phyloP scores from a whole-genome alignment of 169 alveolate species.

The Amoebophrya sp. region DNA sequence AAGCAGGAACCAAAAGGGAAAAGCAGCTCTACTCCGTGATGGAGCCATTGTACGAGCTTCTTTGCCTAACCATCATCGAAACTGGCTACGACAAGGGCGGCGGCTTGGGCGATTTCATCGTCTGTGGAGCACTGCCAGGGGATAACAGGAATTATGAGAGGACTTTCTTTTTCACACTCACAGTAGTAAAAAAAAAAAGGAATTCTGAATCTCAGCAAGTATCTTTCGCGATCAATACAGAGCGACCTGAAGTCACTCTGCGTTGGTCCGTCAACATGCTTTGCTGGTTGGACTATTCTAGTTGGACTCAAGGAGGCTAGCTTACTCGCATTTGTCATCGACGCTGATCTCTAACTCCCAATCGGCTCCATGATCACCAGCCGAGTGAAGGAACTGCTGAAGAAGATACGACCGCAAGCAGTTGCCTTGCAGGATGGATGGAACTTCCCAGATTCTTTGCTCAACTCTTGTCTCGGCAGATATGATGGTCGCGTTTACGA shows the following conservation, averaged over 20 bases:
- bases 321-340: too few species aligned
- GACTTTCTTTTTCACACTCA: too few species aligned
- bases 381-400: background rate
- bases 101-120: conserved; percentile 12
- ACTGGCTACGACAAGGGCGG: conserved; percentile 20
- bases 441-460: background rate
- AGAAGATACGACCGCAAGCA: background rate
- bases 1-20: too few species aligned
- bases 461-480: background rate
- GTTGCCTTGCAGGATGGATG: background rate
- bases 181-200: too few species aligned
- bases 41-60: background rate
- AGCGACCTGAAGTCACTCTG: too few species aligned
- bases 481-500: conserved; percentile 11
- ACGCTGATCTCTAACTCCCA: too few species aligned
- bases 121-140: conserved; percentile 12
- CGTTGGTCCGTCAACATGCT: too few species aligned
- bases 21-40: background rate
- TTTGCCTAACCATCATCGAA: background rate
- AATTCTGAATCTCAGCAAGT: too few species aligned
- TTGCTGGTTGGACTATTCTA: too few species aligned
- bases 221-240: too few species aligned
- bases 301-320: too few species aligned
- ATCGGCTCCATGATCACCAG: too few species aligned
- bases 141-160: background rate